These are phyloP conservation scores for Otatea glauca DNA, from an alignment of 176 grass and related monocot genomes.

Conservation along the genomic window DNA sequence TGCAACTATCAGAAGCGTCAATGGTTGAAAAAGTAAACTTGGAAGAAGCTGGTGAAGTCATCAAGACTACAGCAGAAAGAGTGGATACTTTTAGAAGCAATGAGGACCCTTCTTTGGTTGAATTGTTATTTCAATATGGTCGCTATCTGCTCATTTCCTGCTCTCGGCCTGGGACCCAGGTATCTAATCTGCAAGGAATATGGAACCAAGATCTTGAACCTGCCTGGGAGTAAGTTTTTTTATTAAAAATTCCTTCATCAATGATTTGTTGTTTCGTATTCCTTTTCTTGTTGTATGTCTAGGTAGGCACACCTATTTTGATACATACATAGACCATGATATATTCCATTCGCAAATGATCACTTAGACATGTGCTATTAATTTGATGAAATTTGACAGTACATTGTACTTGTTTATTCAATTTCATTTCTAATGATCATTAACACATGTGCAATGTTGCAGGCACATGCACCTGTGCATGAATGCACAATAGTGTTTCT, in stretches of 20 bases:
- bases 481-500: no score
- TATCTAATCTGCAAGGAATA: slow-evolving; percentile 83
- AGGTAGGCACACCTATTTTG: not conserved
- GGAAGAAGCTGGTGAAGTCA: slow-evolving; percentile 28
- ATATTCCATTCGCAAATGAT: not conserved
- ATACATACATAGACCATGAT: not conserved
- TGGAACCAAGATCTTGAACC: slow-evolving; percentile 65
- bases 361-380: not conserved
- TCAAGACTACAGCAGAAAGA: slow-evolving; percentile 67
- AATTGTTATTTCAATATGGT: slow-evolving; percentile 82
- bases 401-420: not conserved
- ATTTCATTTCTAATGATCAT: not conserved
- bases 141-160: slow-evolving; percentile 87
- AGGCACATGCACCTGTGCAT: no score
- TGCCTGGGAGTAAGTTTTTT: slow-evolving; percentile 66
- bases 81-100: slow-evolving; percentile 63
- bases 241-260: slow-evolving; percentile 3
- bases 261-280: not conserved
- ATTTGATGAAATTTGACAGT: not conserved
- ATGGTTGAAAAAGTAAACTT: not conserved
- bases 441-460: no score
- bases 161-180: slow-evolving; percentile 70
- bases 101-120: slow-evolving; percentile 76
- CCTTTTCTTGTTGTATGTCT: not conserved
- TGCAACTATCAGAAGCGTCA: slow-evolving; percentile 54